Base-by-base conservation (phyloP, 2,329 filamentous ascomycete genomes). In the Colletotrichum eremochloae region DNA sequence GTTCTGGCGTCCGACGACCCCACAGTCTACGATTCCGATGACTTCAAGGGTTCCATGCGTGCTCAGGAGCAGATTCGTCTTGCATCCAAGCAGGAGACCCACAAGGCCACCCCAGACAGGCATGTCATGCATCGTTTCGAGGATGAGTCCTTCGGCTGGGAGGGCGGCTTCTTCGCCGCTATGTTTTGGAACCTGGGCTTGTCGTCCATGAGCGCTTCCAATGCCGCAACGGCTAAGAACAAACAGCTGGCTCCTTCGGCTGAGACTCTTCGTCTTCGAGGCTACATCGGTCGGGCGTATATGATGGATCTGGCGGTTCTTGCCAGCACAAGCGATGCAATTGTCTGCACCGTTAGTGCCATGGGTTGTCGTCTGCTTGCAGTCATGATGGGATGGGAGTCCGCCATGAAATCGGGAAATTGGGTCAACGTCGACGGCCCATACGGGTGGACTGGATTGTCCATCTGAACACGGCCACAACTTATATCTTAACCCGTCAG, bases 331-430 rank as follows among this genome's bases (percentile, higher is more conserved):
- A 90, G 88, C 67, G 94, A 96, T 79, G 87, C 85, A 15, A 86
- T 96, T 9, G 87, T 97, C 1, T 97, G 94, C 78, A 93, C 91
- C 3, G 91, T 95, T 33, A 94, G 92, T 76, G 89, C 91, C 44
- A 89, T 87, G 81, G 90, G 89, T 0, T 97, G 94, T 80, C 88
- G 93, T 31, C 77, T 97, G 65, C 80, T 97, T 74, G 94, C 89
- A 2, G 93, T 97, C 52, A 95, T 97, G 91, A 90, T 96, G 90
- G 94, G 94, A 0, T 95, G 93, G 93, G 92, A 95, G 48, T 86
- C 85, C 40, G 90, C 88, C 6, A 86, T 94, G 73, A 84, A 84
- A 44, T 80, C 86, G 24, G 86, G 85, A 1, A 85, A 86, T 56
- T 97, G 94, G 93, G 86, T 90, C 71, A 97, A 97, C 81, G 88